Conservation (phyloP, 2,329 filamentous ascomycete species). For the Coniella vitis region DNA sequence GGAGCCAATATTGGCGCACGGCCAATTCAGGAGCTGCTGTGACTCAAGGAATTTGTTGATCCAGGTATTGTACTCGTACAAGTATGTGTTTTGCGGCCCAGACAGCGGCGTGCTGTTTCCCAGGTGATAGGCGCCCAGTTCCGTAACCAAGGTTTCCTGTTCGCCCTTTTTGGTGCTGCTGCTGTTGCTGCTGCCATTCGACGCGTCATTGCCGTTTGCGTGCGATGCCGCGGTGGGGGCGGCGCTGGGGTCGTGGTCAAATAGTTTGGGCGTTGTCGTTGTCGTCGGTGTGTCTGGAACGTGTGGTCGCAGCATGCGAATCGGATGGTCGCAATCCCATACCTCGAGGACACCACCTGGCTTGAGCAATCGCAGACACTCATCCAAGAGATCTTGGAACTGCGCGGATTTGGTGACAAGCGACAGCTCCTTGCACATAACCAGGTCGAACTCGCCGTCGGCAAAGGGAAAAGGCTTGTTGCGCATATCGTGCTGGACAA, state of each 20-base stretch:
- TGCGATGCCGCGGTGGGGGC: background rate
- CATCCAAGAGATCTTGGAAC: conserved; percentile 54
- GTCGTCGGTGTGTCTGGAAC: conserved; percentile 48
- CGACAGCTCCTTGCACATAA: conserved; percentile 81
- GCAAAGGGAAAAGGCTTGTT: conserved; percentile 69
- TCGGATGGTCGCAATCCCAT: conserved; percentile 82
- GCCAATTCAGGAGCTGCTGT: conserved; percentile 63
- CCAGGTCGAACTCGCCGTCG: conserved; percentile 74
- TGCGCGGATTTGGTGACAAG: conserved; percentile 56
- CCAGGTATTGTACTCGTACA: conserved; percentile 81
- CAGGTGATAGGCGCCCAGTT: conserved; percentile 75
- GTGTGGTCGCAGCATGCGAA: conserved; percentile 77
- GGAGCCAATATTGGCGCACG: conserved; percentile 72
- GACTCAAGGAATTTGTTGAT: conserved; percentile 67
- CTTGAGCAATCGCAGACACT: conserved; percentile 69
- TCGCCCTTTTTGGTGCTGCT: conserved; percentile 26
- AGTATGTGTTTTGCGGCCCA: conserved; percentile 70
- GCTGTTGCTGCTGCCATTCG: conserved; percentile 10
- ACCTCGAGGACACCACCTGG: conserved; percentile 77
- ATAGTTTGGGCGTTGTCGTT: background rate
- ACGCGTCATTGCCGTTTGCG: conserved; percentile 24
- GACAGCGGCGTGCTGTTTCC: conserved; percentile 77
- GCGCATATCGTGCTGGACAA: conserved; percentile 81
- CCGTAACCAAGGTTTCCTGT: conserved; percentile 58
- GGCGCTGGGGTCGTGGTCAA: conserved; percentile 3